Base-by-base conservation (phyloP, 2,329 filamentous ascomycete species). In the Tolypocladium ovalisporum region DNA sequence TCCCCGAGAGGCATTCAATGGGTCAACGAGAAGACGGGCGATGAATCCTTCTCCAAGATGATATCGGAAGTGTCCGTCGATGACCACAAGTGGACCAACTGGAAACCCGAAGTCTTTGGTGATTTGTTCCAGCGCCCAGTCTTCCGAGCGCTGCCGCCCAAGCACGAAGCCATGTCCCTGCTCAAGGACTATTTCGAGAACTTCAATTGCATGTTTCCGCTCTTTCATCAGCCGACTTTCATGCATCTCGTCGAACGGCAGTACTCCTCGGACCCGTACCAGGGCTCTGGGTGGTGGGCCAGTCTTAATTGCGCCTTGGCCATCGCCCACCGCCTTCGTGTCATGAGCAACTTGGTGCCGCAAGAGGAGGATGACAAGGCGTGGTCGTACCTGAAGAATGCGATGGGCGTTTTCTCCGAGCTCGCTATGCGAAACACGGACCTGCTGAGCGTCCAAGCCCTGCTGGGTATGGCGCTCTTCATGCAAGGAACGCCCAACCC, bases 1-100 rank as follows among this genome's bases (percentile, higher is more conserved):
- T 97, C 93, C 0, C 94, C 93, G 17, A 96, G 96, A 70, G 94
- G 94, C 51, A 96, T 99, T 56, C 88, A 96, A 71, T 99, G 94
- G 94, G 93, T 99, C 56, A 97, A 97, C 66, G 87, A 94, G 64
- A 97, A 95, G 76, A 97, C 92, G 2, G 94, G 94, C n/a, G 94
- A 99, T 68, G 85, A 81, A 27, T 95, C 91, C 0, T 99, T 99
- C 73, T 89, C 96, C 70, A 83, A 89, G 57, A 97, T 97, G 89
- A 96, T 99, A 57, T 87, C 87, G 2, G 87, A 90, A 55, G 88
- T 93, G n/a, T 90, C 89, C 32, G 85, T 95, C 47, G 90, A 96
- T 64, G 90, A 96, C 66, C 90, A 94, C 72, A 96, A 96, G 69
- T 97, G 90, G 89, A 90, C 90, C 66, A 90, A 94, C 66, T 97